phyloP scores from a whole-genome alignment of 345 rosid species.

The Geranium brycei region DNA sequence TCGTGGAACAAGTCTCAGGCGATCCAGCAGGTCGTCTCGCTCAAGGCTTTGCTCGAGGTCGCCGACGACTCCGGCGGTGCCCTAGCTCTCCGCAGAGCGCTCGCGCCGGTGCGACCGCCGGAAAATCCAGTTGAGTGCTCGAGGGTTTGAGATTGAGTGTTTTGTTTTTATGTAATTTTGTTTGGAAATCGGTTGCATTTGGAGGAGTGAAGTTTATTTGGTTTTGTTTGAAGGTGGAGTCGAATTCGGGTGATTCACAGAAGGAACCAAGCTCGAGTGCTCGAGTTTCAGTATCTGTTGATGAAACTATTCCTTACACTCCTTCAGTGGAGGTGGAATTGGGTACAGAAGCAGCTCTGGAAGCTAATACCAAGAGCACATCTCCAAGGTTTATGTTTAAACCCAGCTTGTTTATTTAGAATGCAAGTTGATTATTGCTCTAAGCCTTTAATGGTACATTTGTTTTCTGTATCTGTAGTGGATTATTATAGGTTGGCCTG shows the following conservation, averaged over 20 bases:
- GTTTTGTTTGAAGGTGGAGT: slow-evolving; percentile 24
- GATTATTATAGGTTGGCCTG: no score
- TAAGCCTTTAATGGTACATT: not conserved
- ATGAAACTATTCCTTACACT: slow-evolving; percentile 21
- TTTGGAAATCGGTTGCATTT: not conserved
- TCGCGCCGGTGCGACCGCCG: slow-evolving; percentile 28
- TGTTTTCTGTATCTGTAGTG: not conserved
- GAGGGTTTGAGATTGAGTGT: no score
- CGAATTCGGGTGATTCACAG: slow-evolving; percentile 34
- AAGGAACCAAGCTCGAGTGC: slow-evolving; percentile 31
- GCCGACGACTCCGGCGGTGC: slow-evolving; percentile 60
- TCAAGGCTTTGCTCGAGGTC: slow-evolving; percentile 64
- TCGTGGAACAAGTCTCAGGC: slow-evolving; percentile 99
- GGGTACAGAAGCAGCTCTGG: slow-evolving; percentile 13
- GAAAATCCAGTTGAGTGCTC: slow-evolving; percentile 8
- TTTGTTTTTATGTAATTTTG: no score
- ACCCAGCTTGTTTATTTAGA: not conserved
- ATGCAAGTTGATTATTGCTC: not conserved
- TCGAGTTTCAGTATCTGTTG: slow-evolving; percentile 21
- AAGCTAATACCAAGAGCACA: slow-evolving; percentile 27
- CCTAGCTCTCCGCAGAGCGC: slow-evolving; percentile 47
- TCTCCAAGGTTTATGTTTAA: slow-evolving; percentile 32
- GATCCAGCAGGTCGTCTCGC: slow-evolving; percentile 89
- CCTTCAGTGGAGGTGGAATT: slow-evolving; percentile 23
- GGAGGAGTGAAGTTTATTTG: not conserved